Evolutionary conservation across 2,329 filamentous ascomycete species (phyloP).

Genomic region (Claviceps arundinis): DNA sequence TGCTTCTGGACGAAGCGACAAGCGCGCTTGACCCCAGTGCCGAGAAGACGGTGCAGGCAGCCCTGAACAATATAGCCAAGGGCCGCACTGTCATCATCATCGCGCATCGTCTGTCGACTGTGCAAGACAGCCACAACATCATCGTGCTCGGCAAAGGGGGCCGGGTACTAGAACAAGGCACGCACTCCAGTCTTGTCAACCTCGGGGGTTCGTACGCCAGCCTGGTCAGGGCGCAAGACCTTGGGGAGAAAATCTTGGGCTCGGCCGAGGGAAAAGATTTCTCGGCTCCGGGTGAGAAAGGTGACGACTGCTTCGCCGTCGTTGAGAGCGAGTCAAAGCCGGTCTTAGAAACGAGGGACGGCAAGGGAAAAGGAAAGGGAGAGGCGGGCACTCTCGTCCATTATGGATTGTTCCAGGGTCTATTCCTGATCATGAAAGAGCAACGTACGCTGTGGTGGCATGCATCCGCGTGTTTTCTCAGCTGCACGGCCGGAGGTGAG

Average conservation of each 20-base stretch:
- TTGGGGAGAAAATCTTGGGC: slow-evolving; percentile 12
- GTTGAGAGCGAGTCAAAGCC: neutral
- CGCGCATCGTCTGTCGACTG: slow-evolving; percentile 46
- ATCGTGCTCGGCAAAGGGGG: slow-evolving; percentile 47
- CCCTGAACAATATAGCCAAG: slow-evolving; percentile 38
- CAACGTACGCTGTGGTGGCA: slow-evolving; percentile 16
- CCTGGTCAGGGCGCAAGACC: slow-evolving; percentile 32
- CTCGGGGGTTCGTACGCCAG: slow-evolving; percentile 34
- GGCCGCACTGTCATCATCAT: slow-evolving; percentile 53
- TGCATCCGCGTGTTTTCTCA: slow-evolving; percentile 10
- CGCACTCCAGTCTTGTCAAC: slow-evolving; percentile 42
- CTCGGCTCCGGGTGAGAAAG: slow-evolving; percentile 8
- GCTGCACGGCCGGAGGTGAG: slow-evolving; percentile 16
- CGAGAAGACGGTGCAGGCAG: slow-evolving; percentile 39
- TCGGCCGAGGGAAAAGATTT: slow-evolving; percentile 1
- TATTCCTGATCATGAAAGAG: slow-evolving; percentile 18
- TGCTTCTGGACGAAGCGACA: slow-evolving; percentile 58
- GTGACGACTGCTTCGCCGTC: neutral
- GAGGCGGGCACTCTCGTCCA: neutral
- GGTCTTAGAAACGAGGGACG: neutral
- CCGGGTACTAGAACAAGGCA: slow-evolving; percentile 46
- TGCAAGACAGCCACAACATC: slow-evolving; percentile 50
- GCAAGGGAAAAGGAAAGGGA: slow-evolving; percentile 1
- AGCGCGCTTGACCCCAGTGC: slow-evolving; percentile 38
- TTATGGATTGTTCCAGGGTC: slow-evolving; percentile 16